A percentile compares a stretch with the other conserved stretches of the same genome.
These are phyloP conservation scores for Aspergillus sp. DNA, from an alignment of 2,329 filamentous ascomycete genomes.

Conservation along the genomic window DNA sequence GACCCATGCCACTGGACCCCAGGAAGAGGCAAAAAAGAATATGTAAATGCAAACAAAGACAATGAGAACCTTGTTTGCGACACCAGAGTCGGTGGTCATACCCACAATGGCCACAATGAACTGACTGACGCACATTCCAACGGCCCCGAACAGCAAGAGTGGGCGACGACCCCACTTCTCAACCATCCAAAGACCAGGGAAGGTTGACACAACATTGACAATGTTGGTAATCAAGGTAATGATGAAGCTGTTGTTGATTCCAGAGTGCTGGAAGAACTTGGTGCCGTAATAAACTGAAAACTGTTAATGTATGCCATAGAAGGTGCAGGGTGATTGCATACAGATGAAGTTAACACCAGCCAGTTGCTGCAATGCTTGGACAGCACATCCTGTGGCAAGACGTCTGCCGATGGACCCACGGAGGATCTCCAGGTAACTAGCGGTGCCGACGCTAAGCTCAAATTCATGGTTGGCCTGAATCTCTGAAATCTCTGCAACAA, in stretches of 20 bases:
- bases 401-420: slow-evolving; percentile 37
- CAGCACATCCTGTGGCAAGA: slow-evolving; percentile 38
- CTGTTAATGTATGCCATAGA: slow-evolving; percentile 13
- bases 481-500: slow-evolving; percentile 75
- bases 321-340: slow-evolving; percentile 16
- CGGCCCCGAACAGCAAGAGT: slow-evolving; percentile 47
- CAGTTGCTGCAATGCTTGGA: slow-evolving; percentile 43
- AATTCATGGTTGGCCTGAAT: slow-evolving; percentile 86
- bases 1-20: slow-evolving; percentile 44
- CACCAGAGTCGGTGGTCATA: slow-evolving; percentile 35
- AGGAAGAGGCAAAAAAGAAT: slow-evolving; percentile 49
- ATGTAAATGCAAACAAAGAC: slow-evolving; percentile 50
- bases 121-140: slow-evolving; percentile 48
- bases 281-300: slow-evolving; percentile 39
- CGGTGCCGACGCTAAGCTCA: slow-evolving; percentile 56
- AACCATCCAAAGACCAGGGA: slow-evolving; percentile 49
- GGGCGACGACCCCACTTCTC: slow-evolving; percentile 51
- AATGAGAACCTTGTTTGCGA: slow-evolving; percentile 44
- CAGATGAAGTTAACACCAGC: slow-evolving; percentile 47
- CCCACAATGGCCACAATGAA: slow-evolving; percentile 52
- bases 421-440: slow-evolving; percentile 39
- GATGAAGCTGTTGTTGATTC: slow-evolving; percentile 45
- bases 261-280: slow-evolving; percentile 41
- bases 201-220: slow-evolving; percentile 50
- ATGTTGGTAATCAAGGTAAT: slow-evolving; percentile 49